These are phyloP conservation scores for Pichia sp. DNA, from an alignment of 1,139 yeast genomes.

Conservation along the genomic window DNA sequence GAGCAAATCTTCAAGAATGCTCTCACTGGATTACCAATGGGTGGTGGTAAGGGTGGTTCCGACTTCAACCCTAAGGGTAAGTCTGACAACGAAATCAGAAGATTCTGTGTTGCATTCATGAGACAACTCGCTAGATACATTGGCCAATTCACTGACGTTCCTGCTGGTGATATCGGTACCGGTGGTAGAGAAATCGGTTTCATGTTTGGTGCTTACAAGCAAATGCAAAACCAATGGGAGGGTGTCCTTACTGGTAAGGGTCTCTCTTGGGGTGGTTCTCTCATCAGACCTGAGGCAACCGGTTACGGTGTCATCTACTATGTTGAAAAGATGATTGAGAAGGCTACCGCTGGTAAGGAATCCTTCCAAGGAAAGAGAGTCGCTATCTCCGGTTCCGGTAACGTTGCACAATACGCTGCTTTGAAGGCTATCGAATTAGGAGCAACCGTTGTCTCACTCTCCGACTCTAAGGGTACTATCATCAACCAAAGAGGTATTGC, in stretches of 20 bases:
- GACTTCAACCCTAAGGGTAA: slow-evolving; percentile 97
- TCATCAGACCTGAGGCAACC: slow-evolving; percentile 98
- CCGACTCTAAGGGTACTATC: slow-evolving; percentile 91
- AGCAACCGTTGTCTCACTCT: slow-evolving; percentile 86
- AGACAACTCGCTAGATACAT: slow-evolving; percentile 92
- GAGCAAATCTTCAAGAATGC: slow-evolving; percentile 99
- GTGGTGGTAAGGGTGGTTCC: slow-evolving; percentile 99
- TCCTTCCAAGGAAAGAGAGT: slow-evolving; percentile 88
- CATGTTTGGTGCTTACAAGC: slow-evolving; percentile 96
- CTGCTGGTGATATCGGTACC: slow-evolving; percentile 95
- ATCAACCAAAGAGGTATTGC: slow-evolving; percentile 76
- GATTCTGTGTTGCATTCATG: slow-evolving; percentile 96
- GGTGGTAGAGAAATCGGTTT: slow-evolving; percentile 91
- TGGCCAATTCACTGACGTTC: slow-evolving; percentile 96
- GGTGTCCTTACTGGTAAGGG: slow-evolving; percentile 99
- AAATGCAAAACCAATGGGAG: slow-evolving; percentile 86
- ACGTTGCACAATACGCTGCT: slow-evolving; percentile 99
- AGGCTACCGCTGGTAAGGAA: slow-evolving; percentile 85
- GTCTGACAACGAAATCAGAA: slow-evolving; percentile 88
- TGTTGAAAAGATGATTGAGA: slow-evolving; percentile 96
- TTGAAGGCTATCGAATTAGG: slow-evolving; percentile 96
- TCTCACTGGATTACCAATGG: slow-evolving; percentile 93
- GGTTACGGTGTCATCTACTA: slow-evolving; percentile 97
- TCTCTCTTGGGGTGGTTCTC: slow-evolving; percentile 96
- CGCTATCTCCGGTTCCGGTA: slow-evolving; percentile 96